Evolutionary conservation across 2,329 filamentous ascomycete species (phyloP).

Genomic region (Parafenestella ontariensis): DNA sequence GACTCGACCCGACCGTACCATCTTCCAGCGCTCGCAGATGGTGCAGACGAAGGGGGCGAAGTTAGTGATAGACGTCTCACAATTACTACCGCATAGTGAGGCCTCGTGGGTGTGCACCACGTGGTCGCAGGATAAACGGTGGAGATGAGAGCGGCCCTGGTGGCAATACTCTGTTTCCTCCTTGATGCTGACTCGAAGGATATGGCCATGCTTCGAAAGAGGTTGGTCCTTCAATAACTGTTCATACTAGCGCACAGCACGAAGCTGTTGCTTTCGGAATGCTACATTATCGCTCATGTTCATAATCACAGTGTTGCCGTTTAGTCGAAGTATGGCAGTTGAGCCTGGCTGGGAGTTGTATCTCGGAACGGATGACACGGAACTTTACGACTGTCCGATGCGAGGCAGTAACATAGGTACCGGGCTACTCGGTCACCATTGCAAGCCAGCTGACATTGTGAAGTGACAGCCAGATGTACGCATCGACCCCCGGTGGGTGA

Average conservation of each 20-base stretch:
- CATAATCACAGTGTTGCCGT: not conserved
- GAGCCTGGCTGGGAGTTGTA: too few relatives aligned
- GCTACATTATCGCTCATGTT: not conserved
- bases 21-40: not conserved
- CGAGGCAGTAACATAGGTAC: too few relatives aligned
- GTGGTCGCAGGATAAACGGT: not conserved
- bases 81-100: not conserved
- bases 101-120: not conserved
- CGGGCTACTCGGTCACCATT: too few relatives aligned
- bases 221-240: not conserved
- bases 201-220: not conserved
- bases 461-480: too few relatives aligned
- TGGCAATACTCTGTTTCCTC: not conserved
- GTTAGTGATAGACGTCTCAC: not conserved
- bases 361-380: too few relatives aligned
- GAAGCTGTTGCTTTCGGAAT: not conserved
- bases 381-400: too few relatives aligned
- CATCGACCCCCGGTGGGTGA: too few relatives aligned
- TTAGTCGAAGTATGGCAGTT: too few relatives aligned
- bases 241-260: not conserved
- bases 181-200: not conserved
- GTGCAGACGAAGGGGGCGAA: not conserved
- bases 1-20: not conserved
- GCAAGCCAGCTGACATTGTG: too few relatives aligned
- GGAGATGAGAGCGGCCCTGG: not conserved